These are phyloP conservation scores for Amanita molliuscula DNA, from an alignment of 768 basidiomycete genomes.

Conservation along the genomic window DNA sequence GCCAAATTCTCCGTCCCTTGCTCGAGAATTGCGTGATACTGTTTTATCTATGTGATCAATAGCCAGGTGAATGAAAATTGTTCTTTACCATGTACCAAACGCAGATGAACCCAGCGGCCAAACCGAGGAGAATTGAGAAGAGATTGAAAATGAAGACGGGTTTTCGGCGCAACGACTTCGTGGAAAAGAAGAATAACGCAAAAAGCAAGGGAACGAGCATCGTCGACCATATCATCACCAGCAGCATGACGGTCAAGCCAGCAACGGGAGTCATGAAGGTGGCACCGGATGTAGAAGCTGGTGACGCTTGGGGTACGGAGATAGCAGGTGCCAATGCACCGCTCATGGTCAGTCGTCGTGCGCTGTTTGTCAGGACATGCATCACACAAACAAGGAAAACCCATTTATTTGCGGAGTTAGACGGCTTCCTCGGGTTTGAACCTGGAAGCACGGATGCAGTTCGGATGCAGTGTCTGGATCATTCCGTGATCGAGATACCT, in stretches of 20 bases:
- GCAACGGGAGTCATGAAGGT: too few species aligned
- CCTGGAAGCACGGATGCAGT: too few species aligned
- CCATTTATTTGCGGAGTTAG: too few species aligned
- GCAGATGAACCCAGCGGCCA: neutral
- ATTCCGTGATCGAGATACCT: too few species aligned
- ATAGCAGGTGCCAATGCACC: too few species aligned
- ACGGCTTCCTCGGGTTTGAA: too few species aligned
- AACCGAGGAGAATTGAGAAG: neutral
- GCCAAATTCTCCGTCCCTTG: neutral
- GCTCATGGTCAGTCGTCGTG: too few species aligned
- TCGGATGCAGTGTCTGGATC: too few species aligned
- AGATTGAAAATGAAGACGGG: conserved; percentile 4
- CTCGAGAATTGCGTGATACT: neutral
- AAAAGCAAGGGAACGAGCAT: conserved; percentile 1
- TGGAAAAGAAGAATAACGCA: conserved; percentile 1
- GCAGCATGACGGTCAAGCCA: neutral
- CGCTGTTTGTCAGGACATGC: too few species aligned
- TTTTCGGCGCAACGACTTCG: neutral
- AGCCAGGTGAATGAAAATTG: neutral
- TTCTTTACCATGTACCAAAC: neutral
- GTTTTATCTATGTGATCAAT: neutral
- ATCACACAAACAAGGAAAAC: too few species aligned
- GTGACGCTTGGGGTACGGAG: too few species aligned
- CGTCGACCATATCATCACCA: conserved; percentile 1
- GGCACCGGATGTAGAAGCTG: too few species aligned